Evolutionary conservation across 306 rosid genomes (phyloP), one percentile per base, ranked within the genome.

Genomic region (Corylus americana): DNA sequence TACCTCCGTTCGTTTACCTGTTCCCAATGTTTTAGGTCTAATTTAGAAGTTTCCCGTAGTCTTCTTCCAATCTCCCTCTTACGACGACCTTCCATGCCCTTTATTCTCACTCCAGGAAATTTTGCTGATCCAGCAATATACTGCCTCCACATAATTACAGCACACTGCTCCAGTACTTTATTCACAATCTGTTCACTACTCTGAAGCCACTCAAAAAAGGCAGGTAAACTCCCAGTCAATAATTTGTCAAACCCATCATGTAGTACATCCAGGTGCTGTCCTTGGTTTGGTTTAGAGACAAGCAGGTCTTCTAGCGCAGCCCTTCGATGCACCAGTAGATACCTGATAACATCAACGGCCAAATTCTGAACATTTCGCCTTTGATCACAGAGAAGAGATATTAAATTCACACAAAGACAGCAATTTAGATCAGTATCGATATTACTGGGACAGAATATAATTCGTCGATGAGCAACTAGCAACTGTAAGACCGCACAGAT

Each of bases 31-130:
- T 92, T 90, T 80, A 85, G 18, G 86, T 93, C 98, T 78, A 92
- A 74, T 82, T 89, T 96, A 75, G 94, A 90, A 76, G 88, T 78
- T 82, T 96, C 99, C 79, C 87, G 89, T 76, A 96, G 87, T 83
- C 88, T 96, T 81, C 92, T 91, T 66, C 92, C 99, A 88, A 93
- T 80, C 87, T 96, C 99, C 90, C 85, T 90, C 88, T 89, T 93
- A 44, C 97, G 94, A 78, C 98, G 99, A 55, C 97, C 93, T 80
- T 96, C 99, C 87, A 96, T 85, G 82, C 87, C 98, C 86, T 93
- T 96, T 81, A 96, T 86, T 88, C 98, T 96, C 81, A 93, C 97
- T 50, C 98, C 99, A 7, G 99, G 99, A 86, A 96, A 96, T 80
- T 96, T 96, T 25, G 91, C 78, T 0, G 99, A 93, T 78, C 97